These are phyloP conservation scores for Mortierella hygrophila DNA, from an alignment of 192 early-diverging fungal species.

Conservation along the genomic window DNA sequence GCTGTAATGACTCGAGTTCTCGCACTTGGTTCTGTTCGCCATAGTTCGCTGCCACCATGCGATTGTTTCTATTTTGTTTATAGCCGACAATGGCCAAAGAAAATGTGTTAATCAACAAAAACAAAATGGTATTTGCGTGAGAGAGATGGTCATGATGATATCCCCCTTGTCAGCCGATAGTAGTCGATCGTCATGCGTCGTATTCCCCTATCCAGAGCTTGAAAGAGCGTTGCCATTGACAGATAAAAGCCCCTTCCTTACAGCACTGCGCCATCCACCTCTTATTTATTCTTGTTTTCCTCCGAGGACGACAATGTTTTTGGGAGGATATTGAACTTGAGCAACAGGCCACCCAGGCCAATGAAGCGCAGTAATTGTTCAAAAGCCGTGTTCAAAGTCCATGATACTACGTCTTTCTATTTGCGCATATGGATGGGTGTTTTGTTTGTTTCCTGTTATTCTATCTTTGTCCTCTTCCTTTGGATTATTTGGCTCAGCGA, in stretches of 20 bases:
- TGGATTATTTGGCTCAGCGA: not conserved
- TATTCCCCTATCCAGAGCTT: not conserved
- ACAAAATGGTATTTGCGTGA: not conserved
- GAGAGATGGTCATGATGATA: not conserved
- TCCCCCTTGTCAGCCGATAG: not conserved
- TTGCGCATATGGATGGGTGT: not conserved
- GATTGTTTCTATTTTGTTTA: constrained; percentile 16
- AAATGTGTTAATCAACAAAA: not conserved
- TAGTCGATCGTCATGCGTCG: not conserved
- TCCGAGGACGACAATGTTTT: not conserved
- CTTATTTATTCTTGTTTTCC: not conserved
- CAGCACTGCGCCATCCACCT: not conserved
- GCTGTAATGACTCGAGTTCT: constrained; percentile 52
- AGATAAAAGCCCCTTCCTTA: not conserved
- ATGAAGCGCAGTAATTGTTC: not conserved
- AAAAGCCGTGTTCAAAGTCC: not conserved
- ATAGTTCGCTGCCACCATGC: constrained; percentile 26
- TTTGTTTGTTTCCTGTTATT: not conserved
- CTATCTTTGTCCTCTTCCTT: not conserved
- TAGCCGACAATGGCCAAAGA: not conserved
- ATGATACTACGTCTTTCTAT: not conserved
- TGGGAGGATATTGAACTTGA: not conserved
- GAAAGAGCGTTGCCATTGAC: not conserved
- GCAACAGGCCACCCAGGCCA: not conserved
- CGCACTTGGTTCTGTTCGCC: constrained; percentile 52